These are phyloP conservation scores for Cercospora zeae-maydis DNA, from an alignment of 2,329 filamentous ascomycete genomes.

Conservation along the genomic window DNA sequence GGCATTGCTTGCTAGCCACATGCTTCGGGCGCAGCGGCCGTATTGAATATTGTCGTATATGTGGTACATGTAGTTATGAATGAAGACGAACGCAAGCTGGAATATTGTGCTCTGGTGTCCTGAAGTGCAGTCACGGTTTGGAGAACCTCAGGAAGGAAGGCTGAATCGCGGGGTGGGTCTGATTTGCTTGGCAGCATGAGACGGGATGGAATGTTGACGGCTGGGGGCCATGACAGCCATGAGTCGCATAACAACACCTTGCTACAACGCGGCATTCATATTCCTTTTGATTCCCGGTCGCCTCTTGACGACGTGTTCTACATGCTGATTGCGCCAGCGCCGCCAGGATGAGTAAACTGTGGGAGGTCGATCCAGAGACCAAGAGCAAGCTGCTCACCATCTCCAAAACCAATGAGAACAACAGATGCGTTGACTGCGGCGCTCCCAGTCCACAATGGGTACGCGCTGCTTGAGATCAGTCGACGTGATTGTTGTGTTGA, in stretches of 20 bases:
- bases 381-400: conserved; percentile 91
- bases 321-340: conserved; percentile 2
- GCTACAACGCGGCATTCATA: not conserved
- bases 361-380: conserved; percentile 98
- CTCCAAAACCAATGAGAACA: conserved; percentile 86
- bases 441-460: conserved; percentile 98
- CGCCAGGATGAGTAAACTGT: conserved; percentile 67
- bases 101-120: not conserved
- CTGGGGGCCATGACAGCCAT: not conserved
- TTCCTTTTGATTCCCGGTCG: not conserved
- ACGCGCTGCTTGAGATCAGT: conserved; percentile 5
- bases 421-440: conserved; percentile 88
- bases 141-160: not conserved
- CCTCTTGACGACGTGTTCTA: not conserved
- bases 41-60: not conserved
- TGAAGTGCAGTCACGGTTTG: not conserved
- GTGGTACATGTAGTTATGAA: not conserved
- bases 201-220: not conserved
- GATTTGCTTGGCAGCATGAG: conserved; percentile 2
- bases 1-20: not conserved
- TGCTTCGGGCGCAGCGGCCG: not conserved
- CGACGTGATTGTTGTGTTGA: conserved; percentile 1
- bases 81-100: not conserved
- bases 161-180: not conserved
- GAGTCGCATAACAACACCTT: not conserved